A percentile compares a stretch with the other conserved stretches of the same genome.
These are phyloP conservation scores for Rhodotorula toruloides DNA, from an alignment of 768 basidiomycete species.

Conservation along the genomic window DNA sequence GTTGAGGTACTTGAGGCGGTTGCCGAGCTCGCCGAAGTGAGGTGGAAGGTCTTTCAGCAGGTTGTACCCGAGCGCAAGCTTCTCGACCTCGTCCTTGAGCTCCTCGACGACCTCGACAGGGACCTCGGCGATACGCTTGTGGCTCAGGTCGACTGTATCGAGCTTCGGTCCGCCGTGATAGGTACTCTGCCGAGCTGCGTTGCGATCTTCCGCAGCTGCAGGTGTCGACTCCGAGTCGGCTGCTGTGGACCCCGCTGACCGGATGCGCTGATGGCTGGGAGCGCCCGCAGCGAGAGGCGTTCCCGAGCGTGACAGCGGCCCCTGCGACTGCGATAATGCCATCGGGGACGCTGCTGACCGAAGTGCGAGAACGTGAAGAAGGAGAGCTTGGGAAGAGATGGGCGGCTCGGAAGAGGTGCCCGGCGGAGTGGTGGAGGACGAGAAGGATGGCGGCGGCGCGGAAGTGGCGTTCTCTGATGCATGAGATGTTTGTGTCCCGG, in stretches of 20 bases:
- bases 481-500: no score
- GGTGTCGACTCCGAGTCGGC: not conserved
- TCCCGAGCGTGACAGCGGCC: conserved; percentile 1
- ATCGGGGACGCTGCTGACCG: conserved; percentile 30
- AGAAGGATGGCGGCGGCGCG: not conserved
- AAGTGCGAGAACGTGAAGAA: conserved; percentile 31
- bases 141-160: conserved; percentile 75
- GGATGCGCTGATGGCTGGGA: conserved; percentile 22
- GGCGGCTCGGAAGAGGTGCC: conserved; percentile 16
- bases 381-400: conserved; percentile 32
- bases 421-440: not conserved
- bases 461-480: no score
- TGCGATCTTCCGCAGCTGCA: not conserved
- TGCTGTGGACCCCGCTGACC: conserved; percentile 5
- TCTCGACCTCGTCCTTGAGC: conserved; percentile 61
- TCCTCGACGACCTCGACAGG: conserved; percentile 68
- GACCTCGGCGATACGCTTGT: conserved; percentile 70
- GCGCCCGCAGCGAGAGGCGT: conserved; percentile 2
- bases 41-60: conserved; percentile 69
- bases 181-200: not conserved
- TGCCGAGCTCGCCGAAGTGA: conserved; percentile 66
- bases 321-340: conserved; percentile 31
- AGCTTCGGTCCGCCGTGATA: conserved; percentile 10
- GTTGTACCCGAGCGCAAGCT: conserved; percentile 79
- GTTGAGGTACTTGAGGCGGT: conserved; percentile 70